Percentiles rank a stretch among this genome's conserved stretches.
These are phyloP conservation scores for Kodamaea sp. DNA, from an alignment of 1,139 yeast species.

Conservation along the genomic window DNA sequence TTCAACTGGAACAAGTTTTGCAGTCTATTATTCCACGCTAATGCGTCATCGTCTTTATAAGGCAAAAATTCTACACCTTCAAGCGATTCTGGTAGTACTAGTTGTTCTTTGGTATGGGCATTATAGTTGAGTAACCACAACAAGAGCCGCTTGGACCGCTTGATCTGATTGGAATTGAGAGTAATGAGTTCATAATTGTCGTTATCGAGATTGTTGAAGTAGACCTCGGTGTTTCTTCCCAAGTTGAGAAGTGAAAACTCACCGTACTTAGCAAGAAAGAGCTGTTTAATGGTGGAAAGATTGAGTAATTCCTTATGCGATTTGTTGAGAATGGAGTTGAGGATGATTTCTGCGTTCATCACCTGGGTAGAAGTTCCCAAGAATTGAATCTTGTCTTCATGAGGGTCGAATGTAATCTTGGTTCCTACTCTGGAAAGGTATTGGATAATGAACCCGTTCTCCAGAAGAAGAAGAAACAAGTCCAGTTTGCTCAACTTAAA, in stretches of 20 bases:
- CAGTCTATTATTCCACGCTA: conserved; percentile 36
- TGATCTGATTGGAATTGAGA: conserved; percentile 27
- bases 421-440: conserved; percentile 60
- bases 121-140: conserved; percentile 42
- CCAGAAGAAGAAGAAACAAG: conserved; percentile 49
- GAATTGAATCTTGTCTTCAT: conserved; percentile 20
- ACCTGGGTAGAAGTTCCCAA: conserved; percentile 37
- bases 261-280: conserved; percentile 27
- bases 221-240: conserved; percentile 37
- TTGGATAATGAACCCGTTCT: conserved; percentile 48
- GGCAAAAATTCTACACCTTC: conserved; percentile 22
- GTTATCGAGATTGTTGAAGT: conserved; percentile 27
- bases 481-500: conserved; percentile 45
- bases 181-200: conserved; percentile 33
- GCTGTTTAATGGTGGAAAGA: conserved; percentile 23
- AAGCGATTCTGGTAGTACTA: conserved; percentile 20
- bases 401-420: conserved; percentile 40
- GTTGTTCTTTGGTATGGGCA: conserved; percentile 24
- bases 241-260: conserved; percentile 28
- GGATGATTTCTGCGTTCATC: conserved; percentile 34
- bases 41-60: conserved; percentile 32
- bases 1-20: conserved; percentile 23
- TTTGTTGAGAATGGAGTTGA: conserved; percentile 36
- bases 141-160: conserved; percentile 39
- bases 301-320: conserved; percentile 36